Evolutionary conservation across 2,329 filamentous ascomycete genomes (phyloP), one percentile per base, ranked within the genome.

Genomic region (Leptographium procerum): DNA sequence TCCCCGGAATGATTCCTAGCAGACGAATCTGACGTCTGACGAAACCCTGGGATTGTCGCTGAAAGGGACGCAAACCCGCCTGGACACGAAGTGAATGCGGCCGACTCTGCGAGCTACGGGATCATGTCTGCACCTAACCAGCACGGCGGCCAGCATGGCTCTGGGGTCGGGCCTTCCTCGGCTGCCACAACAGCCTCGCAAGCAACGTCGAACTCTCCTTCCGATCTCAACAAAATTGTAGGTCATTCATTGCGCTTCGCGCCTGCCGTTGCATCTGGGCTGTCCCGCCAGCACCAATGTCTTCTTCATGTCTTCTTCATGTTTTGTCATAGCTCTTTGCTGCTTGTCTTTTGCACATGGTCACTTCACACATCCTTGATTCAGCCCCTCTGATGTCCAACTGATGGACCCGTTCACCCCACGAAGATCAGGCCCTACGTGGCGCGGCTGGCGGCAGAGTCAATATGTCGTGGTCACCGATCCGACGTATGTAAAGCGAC

Each of bases 151-250:
- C 63, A 60, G 29, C 61, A 65, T 51, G 63, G 63, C 33, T 55
- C 64, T 22, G 61, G 64, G 22, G 61, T 47, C 5, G 56, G 59
- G 11, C 22, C 54, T 24, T 29, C 68, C 58, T 56, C 64, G 58
- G 53, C 64, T 7, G 61, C 64, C 29, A 48, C 65, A 19, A 29
- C 24, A 11, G 48, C 52, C 2, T 34, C 62, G 6, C 60, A 60
- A 13, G 67, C 74, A 22, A 64, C 72, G 6, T 62, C 73, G 2
- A 66, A 72, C 24, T 70, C 74, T 11, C 85, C 90, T 73, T 90
- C 87, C 2, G 90, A 96, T 68, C 73, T 96, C 1, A 97, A 97
- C 67, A 91, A 96, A 66, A 97, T 97, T 72, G 92, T 96, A 80
- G 81, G 91, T 76, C 33, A 14, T 52, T 76, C 33, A 14, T 52